phyloP scores from a whole-genome alignment of 805 yeast genomes.

The Ogataea naganishii region DNA sequence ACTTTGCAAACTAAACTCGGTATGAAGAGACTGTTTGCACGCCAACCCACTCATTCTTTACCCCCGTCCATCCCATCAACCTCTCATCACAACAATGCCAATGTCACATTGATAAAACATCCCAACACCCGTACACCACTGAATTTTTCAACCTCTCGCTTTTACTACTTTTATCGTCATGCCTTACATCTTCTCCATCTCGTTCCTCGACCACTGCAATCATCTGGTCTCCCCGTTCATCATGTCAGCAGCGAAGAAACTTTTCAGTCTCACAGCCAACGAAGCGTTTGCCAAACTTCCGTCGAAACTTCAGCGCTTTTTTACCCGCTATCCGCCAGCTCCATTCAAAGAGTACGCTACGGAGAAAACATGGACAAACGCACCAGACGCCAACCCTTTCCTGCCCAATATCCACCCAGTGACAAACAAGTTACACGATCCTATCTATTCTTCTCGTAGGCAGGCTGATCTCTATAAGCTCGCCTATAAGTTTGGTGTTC shows the following conservation, averaged over 20 bases:
- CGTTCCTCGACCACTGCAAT: too few relatives aligned
- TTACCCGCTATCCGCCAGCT: constrained; percentile 75
- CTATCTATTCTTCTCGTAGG: constrained; percentile 72
- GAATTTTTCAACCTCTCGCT: too few relatives aligned
- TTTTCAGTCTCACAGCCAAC: constrained; percentile 20
- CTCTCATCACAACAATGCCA: too few relatives aligned
- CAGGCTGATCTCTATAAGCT: constrained; percentile 77
- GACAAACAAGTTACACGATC: constrained; percentile 68
- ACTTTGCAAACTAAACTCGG: too few relatives aligned
- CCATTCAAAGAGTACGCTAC: constrained; percentile 62
- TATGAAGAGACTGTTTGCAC: too few relatives aligned
- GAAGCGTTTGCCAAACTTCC: constrained; percentile 49
- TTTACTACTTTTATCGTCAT: too few relatives aligned
- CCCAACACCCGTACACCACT: too few relatives aligned
- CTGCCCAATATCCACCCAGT: constrained; percentile 77
- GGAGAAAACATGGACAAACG: constrained; percentile 55
- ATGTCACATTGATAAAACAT: too few relatives aligned
- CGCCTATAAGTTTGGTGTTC: constrained; percentile 75
- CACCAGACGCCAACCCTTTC: constrained; percentile 78
- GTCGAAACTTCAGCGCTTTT: constrained; percentile 58
- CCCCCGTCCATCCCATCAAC: too few relatives aligned
- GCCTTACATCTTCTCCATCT: too few relatives aligned
- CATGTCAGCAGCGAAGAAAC: constrained; percentile 10
- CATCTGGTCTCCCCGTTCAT: too few relatives aligned
- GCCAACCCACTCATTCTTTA: too few relatives aligned